Conservation (phyloP, 108 stramenopile genomes). For the Chaetoceros muelleri region DNA sequence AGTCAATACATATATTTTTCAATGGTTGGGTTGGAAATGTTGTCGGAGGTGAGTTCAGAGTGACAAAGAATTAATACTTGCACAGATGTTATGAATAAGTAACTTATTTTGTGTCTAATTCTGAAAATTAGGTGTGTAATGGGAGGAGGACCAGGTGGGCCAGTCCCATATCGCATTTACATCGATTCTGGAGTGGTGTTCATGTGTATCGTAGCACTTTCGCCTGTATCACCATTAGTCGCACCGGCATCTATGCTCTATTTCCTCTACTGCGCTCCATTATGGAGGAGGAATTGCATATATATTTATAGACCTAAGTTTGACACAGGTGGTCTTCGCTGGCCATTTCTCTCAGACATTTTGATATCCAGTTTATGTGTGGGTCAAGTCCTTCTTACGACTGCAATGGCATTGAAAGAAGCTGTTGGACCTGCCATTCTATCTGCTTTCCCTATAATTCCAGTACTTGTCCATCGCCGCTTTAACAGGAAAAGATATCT, state of each 20-base stretch:
- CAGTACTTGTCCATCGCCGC: constrained; percentile 48
- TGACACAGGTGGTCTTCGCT: constrained; percentile 65
- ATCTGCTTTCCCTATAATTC: constrained; percentile 45
- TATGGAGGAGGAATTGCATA: constrained; percentile 64
- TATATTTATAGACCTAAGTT: constrained; percentile 73
- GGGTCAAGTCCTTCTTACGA: constrained; percentile 37
- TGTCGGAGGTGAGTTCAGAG: constrained; percentile 26
- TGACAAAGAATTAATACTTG: no score
- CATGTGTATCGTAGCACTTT: constrained; percentile 60
- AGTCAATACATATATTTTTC: constrained; percentile 64
- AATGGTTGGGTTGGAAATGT: constrained; percentile 29
- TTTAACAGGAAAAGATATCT: constrained; percentile 36
- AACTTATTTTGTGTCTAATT: constrained; percentile 15
- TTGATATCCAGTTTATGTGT: constrained; percentile 48
- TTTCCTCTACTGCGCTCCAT: constrained; percentile 52
- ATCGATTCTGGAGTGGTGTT: constrained; percentile 77
- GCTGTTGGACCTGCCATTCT: constrained; percentile 60
- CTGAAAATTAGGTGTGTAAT: constrained; percentile 16
- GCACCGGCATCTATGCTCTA: constrained; percentile 60
- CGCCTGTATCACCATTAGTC: constrained; percentile 70
- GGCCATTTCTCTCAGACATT: constrained; percentile 77
- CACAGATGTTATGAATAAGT: no score
- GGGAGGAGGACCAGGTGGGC: constrained; percentile 64
- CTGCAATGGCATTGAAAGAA: constrained; percentile 43
- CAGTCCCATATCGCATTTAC: constrained; percentile 73